These are phyloP conservation scores for Lenzites betulinus DNA, from an alignment of 768 basidiomycete genomes.

Conservation along the genomic window DNA sequence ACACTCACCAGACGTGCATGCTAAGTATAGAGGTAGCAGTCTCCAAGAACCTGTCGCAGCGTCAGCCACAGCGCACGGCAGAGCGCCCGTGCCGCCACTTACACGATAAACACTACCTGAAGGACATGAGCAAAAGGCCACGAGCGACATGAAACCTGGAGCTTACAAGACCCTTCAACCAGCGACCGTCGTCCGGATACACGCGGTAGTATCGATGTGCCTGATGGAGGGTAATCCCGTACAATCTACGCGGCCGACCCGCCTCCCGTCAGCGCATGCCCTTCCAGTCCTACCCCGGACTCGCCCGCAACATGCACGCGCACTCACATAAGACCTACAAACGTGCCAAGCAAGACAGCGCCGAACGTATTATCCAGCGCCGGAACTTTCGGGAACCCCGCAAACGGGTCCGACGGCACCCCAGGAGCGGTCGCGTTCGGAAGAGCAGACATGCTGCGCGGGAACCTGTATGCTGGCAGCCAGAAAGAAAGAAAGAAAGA, in stretches of 20 bases:
- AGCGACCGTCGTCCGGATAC: background rate
- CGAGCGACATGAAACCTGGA: background rate
- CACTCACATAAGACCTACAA: background rate
- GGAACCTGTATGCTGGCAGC: too few species aligned
- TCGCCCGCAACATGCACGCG: too few species aligned
- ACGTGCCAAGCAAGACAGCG: background rate
- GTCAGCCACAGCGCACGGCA: background rate
- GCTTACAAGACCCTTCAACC: constrained; percentile 3
- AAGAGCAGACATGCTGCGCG: background rate
- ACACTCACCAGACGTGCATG: constrained; percentile 1
- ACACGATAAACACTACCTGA: background rate
- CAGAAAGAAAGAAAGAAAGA: too few species aligned
- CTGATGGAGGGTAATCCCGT: constrained; percentile 4
- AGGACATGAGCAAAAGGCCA: background rate
- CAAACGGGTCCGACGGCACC: background rate
- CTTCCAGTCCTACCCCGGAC: too few species aligned
- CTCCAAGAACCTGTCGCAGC: background rate
- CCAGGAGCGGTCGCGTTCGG: background rate
- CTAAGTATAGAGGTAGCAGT: background rate
- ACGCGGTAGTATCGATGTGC: background rate
- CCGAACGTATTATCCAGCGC: background rate
- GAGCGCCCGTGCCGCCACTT: background rate
- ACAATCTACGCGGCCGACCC: constrained; percentile 1
- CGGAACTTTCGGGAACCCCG: background rate
- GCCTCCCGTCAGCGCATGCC: too few species aligned